These are phyloP conservation scores for Laburnicola sp. DNA, from an alignment of 2,329 filamentous ascomycete genomes.

Conservation along the genomic window DNA sequence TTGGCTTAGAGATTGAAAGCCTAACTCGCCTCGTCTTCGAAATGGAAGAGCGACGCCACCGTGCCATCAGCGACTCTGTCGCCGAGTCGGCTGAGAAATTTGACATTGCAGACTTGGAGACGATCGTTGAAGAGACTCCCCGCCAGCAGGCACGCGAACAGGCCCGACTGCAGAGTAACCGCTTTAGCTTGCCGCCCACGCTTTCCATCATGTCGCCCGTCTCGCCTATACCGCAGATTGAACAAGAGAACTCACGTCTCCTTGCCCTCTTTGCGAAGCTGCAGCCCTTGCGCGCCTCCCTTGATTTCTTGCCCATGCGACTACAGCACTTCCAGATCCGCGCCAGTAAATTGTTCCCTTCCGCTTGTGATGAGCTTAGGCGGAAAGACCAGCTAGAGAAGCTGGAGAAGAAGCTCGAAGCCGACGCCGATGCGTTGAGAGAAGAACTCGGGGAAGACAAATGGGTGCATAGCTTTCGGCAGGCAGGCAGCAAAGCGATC, in stretches of 20 bases:
- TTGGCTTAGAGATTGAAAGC: conserved; percentile 83
- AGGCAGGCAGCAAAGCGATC: conserved; percentile 85
- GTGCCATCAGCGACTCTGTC: conserved; percentile 62
- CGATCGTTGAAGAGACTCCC: conserved; percentile 87
- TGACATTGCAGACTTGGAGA: conserved; percentile 88
- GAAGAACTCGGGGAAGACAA: conserved; percentile 93
- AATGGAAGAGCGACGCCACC: conserved; percentile 94
- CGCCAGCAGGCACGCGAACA: conserved; percentile 58
- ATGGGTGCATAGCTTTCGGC: conserved; percentile 94
- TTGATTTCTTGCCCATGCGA: conserved; percentile 96
- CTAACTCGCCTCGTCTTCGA: conserved; percentile 85
- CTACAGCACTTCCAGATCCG: conserved; percentile 81
- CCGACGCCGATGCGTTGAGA: conserved; percentile 84
- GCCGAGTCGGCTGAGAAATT: conserved; percentile 66
- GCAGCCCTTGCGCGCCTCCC: conserved; percentile 87
- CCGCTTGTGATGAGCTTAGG: conserved; percentile 84
- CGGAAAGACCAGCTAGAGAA: conserved; percentile 74
- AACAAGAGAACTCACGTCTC: conserved; percentile 83
- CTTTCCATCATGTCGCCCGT: conserved; percentile 65
- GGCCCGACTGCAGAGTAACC: conserved; percentile 61
- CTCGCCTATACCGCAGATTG: conserved; percentile 57
- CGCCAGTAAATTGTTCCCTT: conserved; percentile 79
- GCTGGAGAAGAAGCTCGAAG: conserved; percentile 85
- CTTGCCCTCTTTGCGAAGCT: conserved; percentile 91
- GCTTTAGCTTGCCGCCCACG: conserved; percentile 66